A percentile compares a stretch with the other conserved stretches of the same genome.
These are phyloP conservation scores for Hypomontagnella submonticulosa DNA, from an alignment of 495 filamentous ascomycete genomes.

Conservation along the genomic window DNA sequence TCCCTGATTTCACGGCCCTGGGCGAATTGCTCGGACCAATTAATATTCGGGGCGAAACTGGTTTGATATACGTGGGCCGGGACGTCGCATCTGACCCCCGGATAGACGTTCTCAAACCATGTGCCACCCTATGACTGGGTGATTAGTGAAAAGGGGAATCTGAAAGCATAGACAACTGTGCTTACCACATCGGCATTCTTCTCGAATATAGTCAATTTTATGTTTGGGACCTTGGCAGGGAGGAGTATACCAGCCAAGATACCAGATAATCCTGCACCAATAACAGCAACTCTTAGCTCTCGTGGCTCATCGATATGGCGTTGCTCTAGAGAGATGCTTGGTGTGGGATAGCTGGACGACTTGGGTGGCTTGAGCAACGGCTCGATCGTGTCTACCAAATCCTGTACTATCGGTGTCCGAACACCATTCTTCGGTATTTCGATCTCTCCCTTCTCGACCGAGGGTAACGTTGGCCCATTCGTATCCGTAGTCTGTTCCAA, in stretches of 20 bases:
- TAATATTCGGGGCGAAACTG: constrained; percentile 70
- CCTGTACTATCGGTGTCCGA: constrained; percentile 21
- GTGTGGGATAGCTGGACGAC: constrained; percentile 29
- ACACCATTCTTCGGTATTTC: constrained; percentile 25
- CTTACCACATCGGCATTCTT: constrained; percentile 72
- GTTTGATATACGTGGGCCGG: constrained; percentile 77
- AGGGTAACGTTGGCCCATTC: constrained; percentile 15
- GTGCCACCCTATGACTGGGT: constrained; percentile 65
- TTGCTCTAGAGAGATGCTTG: constrained; percentile 44
- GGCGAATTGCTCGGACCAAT: constrained; percentile 75
- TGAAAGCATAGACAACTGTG: not conserved
- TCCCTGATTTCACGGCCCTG: constrained; percentile 71
- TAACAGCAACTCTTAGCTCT: constrained; percentile 66
- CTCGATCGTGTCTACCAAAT: constrained; percentile 15
- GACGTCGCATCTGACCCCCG: constrained; percentile 76
- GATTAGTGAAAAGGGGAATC: constrained; percentile 20
- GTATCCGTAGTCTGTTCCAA: constrained; percentile 12
- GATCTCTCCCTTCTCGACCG: constrained; percentile 1
- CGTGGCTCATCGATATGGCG: constrained; percentile 68
- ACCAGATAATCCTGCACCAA: constrained; percentile 75
- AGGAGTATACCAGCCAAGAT: constrained; percentile 70
- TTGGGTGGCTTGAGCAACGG: constrained; percentile 26
- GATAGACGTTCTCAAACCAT: constrained; percentile 79
- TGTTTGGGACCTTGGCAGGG: constrained; percentile 64
- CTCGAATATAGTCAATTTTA: constrained; percentile 73